phyloP scores from a whole-genome alignment of 1,284 basidiomycete species.

The Vanrija pseudolonga region DNA sequence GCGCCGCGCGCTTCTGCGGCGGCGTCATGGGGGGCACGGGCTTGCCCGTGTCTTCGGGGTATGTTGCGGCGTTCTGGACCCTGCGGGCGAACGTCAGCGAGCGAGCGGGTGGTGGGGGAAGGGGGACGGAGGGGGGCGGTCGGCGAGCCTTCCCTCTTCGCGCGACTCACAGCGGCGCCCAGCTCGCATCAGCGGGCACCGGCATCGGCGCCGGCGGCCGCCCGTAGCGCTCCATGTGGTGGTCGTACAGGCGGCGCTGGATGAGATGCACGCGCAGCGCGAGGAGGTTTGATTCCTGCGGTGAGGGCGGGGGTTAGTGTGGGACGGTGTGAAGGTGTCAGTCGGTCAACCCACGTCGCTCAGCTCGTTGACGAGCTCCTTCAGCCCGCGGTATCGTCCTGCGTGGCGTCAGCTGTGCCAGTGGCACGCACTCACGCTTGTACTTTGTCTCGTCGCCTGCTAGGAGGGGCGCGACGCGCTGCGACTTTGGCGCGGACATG shows the following conservation, averaged over 20 bases:
- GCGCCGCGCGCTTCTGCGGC: too few relatives aligned
- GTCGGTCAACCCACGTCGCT: conserved; percentile 17
- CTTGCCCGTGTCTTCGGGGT: too few relatives aligned
- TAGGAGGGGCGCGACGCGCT: conserved; percentile 13
- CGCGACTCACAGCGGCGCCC: conserved; percentile 17
- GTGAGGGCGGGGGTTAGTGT: background rate
- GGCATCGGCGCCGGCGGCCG: conserved; percentile 8
- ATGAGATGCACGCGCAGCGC: conserved; percentile 18
- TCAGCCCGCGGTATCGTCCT: conserved; percentile 24
- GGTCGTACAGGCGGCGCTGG: conserved; percentile 20
- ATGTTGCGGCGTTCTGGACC: too few relatives aligned
- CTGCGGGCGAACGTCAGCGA: background rate
- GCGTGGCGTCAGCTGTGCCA: background rate
- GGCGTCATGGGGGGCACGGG: too few relatives aligned
- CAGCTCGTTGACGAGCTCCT: conserved; percentile 26
- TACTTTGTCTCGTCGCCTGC: conserved; percentile 19
- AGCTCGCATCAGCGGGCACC: conserved; percentile 13
- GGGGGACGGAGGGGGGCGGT: background rate
- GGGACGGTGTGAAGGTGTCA: background rate
- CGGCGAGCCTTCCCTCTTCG: background rate
- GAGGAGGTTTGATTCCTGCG: conserved; percentile 22
- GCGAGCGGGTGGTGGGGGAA: background rate
- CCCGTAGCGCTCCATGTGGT: conserved; percentile 9
- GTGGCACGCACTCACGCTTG: conserved; percentile 7
- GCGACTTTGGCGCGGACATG: background rate